Evolutionary conservation across 2,329 filamentous ascomycete species (phyloP), one percentile per base, ranked within the genome.

Genomic region (Aspergillus sp.): DNA sequence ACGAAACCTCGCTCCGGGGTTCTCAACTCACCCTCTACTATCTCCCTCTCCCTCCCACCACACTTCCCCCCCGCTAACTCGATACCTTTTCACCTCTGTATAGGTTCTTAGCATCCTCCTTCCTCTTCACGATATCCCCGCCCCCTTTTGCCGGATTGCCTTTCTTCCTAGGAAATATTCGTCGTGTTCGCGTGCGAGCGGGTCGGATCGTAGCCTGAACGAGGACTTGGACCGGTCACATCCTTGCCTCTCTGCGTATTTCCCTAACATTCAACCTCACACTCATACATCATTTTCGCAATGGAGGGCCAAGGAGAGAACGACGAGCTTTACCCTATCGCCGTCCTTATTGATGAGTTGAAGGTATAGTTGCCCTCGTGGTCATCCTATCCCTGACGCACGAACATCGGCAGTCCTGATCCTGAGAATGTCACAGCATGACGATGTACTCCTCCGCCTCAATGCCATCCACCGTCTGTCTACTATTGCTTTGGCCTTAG

Each of bases 321-420:
- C 80, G 95, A 99, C 82, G 96, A 98, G 88, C 92, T 99, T 75
- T 99, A 98, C 81, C 95, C 95, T 78, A 99, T 99, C 84, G 95
- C 96, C 76, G 95, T 99, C 70, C 89, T 99, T 81, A 99, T 99
- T 81, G 95, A 99, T 80, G 95, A 99, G 87, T 86, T 99, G 75
- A 99, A 97, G 91, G 93, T 96, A 86, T 60, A 49, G 36, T 59
- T 39, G 41, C 51, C 50, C 48, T 62, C 48, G 41, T 60, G 30
- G n/a, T 49, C 57, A 51, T 53, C 44, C 25, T 49, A 32, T 53
- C 51, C 50, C 54, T 51, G 59, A 54, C 57, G 21, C 62, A 60
- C 65, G 67, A 59, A 59, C 42, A 47, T 54, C 38, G 54, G 56
- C 49, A n/a, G 27, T 60, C 44, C 61, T 66, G 62, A 64, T 53